These are phyloP conservation scores for Gentiana macrophylla DNA, from an alignment of 257 asterid genomes.

Conservation along the genomic window DNA sequence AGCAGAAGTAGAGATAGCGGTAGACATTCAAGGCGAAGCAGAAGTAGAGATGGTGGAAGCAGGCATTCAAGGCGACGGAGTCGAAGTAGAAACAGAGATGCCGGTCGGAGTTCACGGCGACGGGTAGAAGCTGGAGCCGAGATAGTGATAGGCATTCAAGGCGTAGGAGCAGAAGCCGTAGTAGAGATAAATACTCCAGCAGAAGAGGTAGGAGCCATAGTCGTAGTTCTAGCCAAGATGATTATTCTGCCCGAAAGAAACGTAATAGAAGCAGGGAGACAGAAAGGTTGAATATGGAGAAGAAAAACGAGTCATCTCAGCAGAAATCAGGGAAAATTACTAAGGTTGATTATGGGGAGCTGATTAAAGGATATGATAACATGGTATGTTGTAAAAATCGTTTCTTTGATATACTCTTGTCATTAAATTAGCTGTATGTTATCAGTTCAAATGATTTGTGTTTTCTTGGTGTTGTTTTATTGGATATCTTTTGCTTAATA, in stretches of 20 bases:
- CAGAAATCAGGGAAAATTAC: conserved; percentile 18
- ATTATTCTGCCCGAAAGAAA: no score
- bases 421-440: no score
- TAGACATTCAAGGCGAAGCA: conserved; percentile 24
- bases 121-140: conserved; percentile 24
- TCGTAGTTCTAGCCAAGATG: conserved; percentile 32
- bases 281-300: conserved; percentile 23
- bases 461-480: no score
- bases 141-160: conserved; percentile 20
- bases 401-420: no score
- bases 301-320: no score
- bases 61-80: conserved; percentile 27
- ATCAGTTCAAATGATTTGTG: no score
- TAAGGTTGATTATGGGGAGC: conserved; percentile 40
- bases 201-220: conserved; percentile 29
- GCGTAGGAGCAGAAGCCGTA: conserved; percentile 9
- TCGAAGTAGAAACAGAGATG: conserved; percentile 19
- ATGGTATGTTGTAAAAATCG: conserved; percentile 39
- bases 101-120: conserved; percentile 22
- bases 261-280: conserved; percentile 23
- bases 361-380: conserved; percentile 56
- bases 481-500: no score
- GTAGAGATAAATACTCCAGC: conserved; percentile 10
- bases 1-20: conserved; percentile 23
- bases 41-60: conserved; percentile 34